Evolutionary conservation across 768 basidiomycete species (phyloP).

Genomic region (Kondoa malvinella): DNA sequence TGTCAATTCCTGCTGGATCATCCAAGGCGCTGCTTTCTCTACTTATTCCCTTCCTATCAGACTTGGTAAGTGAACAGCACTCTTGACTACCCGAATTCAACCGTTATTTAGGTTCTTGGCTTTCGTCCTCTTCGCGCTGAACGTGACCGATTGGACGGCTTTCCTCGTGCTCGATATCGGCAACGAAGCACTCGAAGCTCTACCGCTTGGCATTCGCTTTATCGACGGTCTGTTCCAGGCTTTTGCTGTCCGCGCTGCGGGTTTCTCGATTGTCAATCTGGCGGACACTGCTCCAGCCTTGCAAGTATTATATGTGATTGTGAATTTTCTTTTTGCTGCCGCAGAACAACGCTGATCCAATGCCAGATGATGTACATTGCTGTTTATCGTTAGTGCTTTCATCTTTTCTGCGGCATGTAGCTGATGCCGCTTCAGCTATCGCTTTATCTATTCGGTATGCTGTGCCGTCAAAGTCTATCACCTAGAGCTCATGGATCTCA

Average conservation of each 20-base stretch:
- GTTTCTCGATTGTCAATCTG: constrained; percentile 61
- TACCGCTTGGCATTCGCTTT: constrained; percentile 42
- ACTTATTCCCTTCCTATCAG: constrained; percentile 21
- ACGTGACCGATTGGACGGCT: constrained; percentile 61
- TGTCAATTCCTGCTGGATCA: constrained; percentile 85
- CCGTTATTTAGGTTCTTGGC: too few species aligned
- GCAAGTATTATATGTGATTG: constrained; percentile 75
- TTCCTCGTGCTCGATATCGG: constrained; percentile 80
- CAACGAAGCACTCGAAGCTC: constrained; percentile 44
- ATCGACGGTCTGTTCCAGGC: constrained; percentile 63
- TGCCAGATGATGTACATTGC: constrained; percentile 8
- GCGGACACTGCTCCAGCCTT: constrained; percentile 69
- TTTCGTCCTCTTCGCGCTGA: constrained; percentile 17
- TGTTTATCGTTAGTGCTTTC: background rate
- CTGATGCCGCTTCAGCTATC: constrained; percentile 33
- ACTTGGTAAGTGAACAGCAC: too few species aligned
- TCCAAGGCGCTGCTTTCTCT: constrained; percentile 44
- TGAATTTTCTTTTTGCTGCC: constrained; percentile 49
- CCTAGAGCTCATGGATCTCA: background rate
- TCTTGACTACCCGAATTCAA: too few species aligned
- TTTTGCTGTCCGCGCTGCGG: constrained; percentile 61
- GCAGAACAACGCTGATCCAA: background rate
- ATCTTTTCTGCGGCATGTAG: background rate
- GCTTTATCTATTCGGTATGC: constrained; percentile 60
- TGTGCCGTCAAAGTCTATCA: constrained; percentile 32